Conservation (phyloP, 441 rosid species). For the Manihot esculenta region DNA sequence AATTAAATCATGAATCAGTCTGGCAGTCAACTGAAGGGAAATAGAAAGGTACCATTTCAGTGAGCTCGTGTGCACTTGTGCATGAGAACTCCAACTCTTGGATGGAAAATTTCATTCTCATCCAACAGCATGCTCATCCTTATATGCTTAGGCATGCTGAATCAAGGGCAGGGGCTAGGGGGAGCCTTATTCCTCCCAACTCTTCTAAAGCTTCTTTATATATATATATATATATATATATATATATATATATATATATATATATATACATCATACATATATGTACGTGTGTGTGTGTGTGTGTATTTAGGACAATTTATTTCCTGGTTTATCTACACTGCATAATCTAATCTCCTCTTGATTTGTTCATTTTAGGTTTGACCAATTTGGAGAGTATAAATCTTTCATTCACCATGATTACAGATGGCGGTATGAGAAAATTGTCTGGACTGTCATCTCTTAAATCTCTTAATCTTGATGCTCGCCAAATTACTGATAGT, state of each 20-base stretch:
- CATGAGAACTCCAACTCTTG: not conserved
- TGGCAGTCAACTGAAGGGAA: not conserved
- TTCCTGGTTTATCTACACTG: not conserved
- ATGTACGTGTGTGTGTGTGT: no score
- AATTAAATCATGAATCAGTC: not conserved
- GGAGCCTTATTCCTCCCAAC: no score
- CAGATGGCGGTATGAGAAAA: conserved; percentile 65
- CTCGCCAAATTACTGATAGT: conserved; percentile 73
- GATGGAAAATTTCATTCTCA: not conserved
- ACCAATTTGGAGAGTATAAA: conserved; percentile 69
- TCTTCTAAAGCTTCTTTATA: no score
- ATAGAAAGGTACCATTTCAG: not conserved
- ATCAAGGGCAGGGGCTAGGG: not conserved
- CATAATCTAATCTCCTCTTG: conserved; percentile 9
- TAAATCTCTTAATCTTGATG: conserved; percentile 81
- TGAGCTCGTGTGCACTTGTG: not conserved
- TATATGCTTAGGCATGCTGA: not conserved
- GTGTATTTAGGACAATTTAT: no score
- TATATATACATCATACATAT: no score
- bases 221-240: no score
- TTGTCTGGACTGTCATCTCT: conserved; percentile 78
- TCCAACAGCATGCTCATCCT: not conserved
- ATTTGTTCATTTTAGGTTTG: conserved; percentile 47
- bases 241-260: no score
- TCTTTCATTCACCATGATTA: conserved; percentile 75